Percentiles rank a stretch among this genome's conserved stretches.
Evolutionary conservation across 2,329 filamentous ascomycete species (phyloP).

Genomic region (Verticillium nubilum): DNA sequence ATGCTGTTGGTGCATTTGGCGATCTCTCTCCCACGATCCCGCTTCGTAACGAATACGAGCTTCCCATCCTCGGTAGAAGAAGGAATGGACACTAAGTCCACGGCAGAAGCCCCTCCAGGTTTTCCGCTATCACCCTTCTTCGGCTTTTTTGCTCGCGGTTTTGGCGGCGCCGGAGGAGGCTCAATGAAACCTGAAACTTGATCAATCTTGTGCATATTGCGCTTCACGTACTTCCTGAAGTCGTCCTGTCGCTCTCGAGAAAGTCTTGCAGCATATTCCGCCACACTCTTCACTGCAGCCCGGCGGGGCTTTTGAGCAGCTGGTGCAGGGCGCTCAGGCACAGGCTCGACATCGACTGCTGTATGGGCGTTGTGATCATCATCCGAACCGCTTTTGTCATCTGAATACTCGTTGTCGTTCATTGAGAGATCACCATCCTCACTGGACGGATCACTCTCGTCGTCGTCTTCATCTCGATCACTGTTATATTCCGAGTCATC

Average conservation of each 20-base stretch:
- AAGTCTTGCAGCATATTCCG: not conserved
- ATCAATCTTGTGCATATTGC: not conserved
- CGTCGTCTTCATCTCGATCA: too few species aligned
- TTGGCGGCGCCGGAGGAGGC: not conserved
- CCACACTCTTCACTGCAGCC: not conserved
- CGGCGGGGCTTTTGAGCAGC: not conserved
- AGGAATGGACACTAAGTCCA: not conserved
- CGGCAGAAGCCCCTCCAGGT: rapidly evolving
- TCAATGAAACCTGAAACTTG: not conserved
- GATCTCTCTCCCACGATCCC: not conserved
- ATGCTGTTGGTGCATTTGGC: not conserved
- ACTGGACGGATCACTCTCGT: too few species aligned
- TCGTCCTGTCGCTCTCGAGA: not conserved
- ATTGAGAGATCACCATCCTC: too few species aligned
- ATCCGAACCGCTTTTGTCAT: too few species aligned
- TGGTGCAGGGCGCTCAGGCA: not conserved
- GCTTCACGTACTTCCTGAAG: not conserved
- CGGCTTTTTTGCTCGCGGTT: not conserved
- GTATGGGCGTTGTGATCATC: too few species aligned
- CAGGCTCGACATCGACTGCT: not conserved
- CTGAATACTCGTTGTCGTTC: too few species aligned
- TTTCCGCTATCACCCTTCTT: too few species aligned
- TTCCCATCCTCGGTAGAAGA: not conserved
- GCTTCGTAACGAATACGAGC: not conserved
- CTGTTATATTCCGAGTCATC: too few species aligned